phyloP scores from a whole-genome alignment of 2,329 filamentous ascomycete species.

The Cryphonectria naterciae region DNA sequence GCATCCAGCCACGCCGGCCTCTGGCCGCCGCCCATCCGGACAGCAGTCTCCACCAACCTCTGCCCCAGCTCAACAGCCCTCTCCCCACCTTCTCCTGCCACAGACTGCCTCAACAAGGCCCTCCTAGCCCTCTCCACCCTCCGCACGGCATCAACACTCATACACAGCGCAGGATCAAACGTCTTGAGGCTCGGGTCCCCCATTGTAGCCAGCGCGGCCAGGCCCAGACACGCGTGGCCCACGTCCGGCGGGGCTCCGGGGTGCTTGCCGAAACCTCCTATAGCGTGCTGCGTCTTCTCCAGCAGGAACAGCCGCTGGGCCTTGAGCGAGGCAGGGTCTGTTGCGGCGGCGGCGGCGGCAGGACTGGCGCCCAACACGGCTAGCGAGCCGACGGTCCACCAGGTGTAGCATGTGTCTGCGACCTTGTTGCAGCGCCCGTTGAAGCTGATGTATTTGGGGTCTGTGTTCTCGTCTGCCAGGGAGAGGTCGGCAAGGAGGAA shows the following conservation, averaged over 20 bases:
- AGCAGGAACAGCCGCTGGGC: conserved; percentile 79
- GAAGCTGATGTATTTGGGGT: conserved; percentile 65
- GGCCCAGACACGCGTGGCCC: conserved; percentile 86
- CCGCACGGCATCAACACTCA: conserved; percentile 63
- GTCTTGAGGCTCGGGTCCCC: conserved; percentile 70
- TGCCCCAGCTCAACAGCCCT: background rate
- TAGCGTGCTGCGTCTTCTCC: conserved; percentile 81
- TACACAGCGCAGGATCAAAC: conserved; percentile 77
- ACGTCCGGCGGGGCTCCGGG: conserved; percentile 73
- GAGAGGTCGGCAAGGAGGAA: conserved; percentile 42
- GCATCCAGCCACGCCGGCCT: conserved; percentile 24
- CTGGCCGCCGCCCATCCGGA: conserved; percentile 12
- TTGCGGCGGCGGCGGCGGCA: background rate
- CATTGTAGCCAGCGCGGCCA: conserved; percentile 77
- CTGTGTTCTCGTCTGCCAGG: conserved; percentile 34
- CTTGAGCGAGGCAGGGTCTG: conserved; percentile 59
- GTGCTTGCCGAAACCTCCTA: conserved; percentile 81
- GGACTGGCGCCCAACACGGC: conserved; percentile 44
- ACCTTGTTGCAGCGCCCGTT: conserved; percentile 91
- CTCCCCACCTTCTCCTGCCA: background rate
- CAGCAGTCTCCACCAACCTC: conserved; percentile 25
- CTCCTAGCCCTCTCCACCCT: conserved; percentile 54
- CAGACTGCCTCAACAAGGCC: conserved; percentile 38
- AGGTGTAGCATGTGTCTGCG: conserved; percentile 93
- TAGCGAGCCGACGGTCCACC: conserved; percentile 79